Base-by-base conservation (phyloP, 805 yeast species). In the Yarrowia porcina region DNA sequence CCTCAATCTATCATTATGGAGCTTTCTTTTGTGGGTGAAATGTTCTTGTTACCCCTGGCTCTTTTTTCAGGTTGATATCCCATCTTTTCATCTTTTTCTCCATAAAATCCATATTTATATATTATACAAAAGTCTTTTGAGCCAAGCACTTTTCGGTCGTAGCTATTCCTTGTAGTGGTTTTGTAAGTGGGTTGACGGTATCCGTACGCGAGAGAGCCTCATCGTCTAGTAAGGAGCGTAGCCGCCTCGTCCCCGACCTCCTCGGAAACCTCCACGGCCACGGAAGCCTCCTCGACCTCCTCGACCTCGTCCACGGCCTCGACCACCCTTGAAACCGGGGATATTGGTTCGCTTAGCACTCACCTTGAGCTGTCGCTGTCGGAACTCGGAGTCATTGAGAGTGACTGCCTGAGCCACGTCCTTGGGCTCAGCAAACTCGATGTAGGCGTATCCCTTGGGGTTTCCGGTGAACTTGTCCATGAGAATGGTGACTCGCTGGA, bases 391-490 rank as follows among this genome's bases (percentile, higher is more conserved):
- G 30, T 87, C 93, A 69, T 89, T 84, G 65, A 87, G 76, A 15
- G 79, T 76, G 42, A 89, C 77, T 1, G 96, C 96, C 65, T 81
- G 79, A 18, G 82, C 77, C 7, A 89, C 91, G 12, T 81, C 78
- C n/a, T 80, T 79, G 12, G 83, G 81, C 69, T 82, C 88, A n/a
- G 85, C 81, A 70, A 89, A 90, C 72, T 90, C 97, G 66, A 90
- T 80, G 73, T 89, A 90, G 1, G 96, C 96, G 75, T 81, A 89
- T 0, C 97, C 97, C 74, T 87, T 87, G 45, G 97, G 94, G 66
- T 82, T 86, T 7, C 96, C 96, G 0, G 94, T 85, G 68, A 76
- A 74, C 73, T 85, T 87, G 75, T 90, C 89, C 63, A 82, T 78
- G 72, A 87, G 75, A 50, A 90, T 89, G 3, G 94, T 89, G 33